phyloP scores from a whole-genome alignment of 2,329 filamentous ascomycete species.

The Fusarium foetens region DNA sequence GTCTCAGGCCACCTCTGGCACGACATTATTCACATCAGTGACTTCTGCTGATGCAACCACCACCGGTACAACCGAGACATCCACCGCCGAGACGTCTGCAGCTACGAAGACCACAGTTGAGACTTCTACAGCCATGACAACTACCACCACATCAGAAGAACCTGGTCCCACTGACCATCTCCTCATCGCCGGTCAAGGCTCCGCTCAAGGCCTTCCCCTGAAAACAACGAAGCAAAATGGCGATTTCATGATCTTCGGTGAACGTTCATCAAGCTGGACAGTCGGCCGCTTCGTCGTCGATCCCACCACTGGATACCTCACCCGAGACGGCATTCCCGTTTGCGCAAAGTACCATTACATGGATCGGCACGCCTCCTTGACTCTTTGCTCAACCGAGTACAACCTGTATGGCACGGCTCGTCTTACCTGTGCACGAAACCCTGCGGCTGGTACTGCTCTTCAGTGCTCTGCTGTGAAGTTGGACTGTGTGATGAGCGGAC shows the following conservation, averaged over 20 bases:
- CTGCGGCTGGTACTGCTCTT: not conserved
- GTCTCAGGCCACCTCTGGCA: not conserved
- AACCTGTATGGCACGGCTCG: not conserved
- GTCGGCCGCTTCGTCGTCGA: not conserved
- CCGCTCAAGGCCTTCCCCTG: not conserved
- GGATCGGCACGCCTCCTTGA: not conserved
- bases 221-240: not conserved
- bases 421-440: not conserved
- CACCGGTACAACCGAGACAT: not conserved
- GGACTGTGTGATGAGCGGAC: not conserved
- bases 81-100: not conserved
- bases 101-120: accelerated
- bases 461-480: not conserved
- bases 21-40: not conserved
- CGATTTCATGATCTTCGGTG: not conserved
- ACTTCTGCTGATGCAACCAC: not conserved
- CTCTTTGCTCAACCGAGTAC: not conserved
- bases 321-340: not conserved
- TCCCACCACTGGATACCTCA: not conserved
- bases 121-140: not conserved
- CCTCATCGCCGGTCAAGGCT: not conserved
- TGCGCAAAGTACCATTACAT: not conserved
- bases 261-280: not conserved
- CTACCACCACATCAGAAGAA: not conserved
- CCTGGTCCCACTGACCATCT: not conserved